Conservation (phyloP, 805 yeast species). For the Saccharomycopsis capsularis region DNA sequence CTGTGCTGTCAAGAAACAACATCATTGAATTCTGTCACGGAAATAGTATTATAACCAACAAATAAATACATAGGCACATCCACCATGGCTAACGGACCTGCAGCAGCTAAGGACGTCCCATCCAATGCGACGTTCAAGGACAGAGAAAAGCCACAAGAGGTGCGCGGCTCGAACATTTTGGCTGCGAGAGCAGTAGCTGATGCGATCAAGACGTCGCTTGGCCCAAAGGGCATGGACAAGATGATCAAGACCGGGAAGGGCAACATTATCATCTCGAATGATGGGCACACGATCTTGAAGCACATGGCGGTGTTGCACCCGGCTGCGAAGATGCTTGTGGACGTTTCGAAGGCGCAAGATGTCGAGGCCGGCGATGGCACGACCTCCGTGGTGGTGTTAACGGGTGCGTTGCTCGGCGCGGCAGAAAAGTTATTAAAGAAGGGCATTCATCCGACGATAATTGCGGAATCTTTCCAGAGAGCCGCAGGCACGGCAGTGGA, state of each 20-base stretch:
- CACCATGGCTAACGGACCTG: not conserved
- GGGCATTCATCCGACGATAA: conserved; percentile 93
- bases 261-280: conserved; percentile 90
- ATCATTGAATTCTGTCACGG: too few species aligned
- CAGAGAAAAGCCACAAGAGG: conserved; percentile 93
- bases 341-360: conserved; percentile 95
- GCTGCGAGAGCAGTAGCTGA: conserved; percentile 95
- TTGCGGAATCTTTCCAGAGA: conserved; percentile 87
- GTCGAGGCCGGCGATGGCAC: conserved; percentile 99
- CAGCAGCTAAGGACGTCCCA: conserved; percentile 31
- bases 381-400: conserved; percentile 90
- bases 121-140: conserved; percentile 87
- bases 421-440: conserved; percentile 84
- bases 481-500: conserved; percentile 82
- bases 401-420: conserved; percentile 92
- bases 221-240: conserved; percentile 99
- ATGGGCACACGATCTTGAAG: conserved; percentile 93
- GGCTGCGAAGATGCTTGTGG: conserved; percentile 97
- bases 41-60: too few species aligned
- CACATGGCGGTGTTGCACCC: conserved; percentile 99
- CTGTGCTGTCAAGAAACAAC: not conserved
- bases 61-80: too few species aligned
- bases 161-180: conserved; percentile 76
- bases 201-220: conserved; percentile 90
- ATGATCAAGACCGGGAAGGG: conserved; percentile 94